Evolutionary conservation across 2,329 filamentous ascomycete species (phyloP).

Genomic region (Chaetothyriales sp.): DNA sequence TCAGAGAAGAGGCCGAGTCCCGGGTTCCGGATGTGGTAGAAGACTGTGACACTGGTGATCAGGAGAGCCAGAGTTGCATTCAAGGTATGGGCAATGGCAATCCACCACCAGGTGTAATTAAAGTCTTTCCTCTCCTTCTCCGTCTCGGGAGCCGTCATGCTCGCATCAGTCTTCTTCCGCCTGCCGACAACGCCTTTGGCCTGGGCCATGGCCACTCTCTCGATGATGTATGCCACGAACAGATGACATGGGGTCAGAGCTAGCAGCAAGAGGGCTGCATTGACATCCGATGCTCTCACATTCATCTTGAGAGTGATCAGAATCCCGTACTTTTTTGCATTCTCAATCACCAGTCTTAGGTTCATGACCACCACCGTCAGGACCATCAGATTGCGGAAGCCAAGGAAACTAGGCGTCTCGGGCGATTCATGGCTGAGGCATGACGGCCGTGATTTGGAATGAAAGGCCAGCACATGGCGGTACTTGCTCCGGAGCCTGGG

Average conservation of each 20-base stretch:
- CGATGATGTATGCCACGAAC: conserved; percentile 78
- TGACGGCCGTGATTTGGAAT: conserved; percentile 56
- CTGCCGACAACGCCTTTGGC: conserved; percentile 53
- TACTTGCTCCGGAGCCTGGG: conserved; percentile 44
- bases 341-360: conserved; percentile 85
- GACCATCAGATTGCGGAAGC: conserved; percentile 92
- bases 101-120: conserved; percentile 60
- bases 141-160: conserved; percentile 38
- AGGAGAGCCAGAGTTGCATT: conserved; percentile 71
- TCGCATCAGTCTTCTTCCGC: conserved; percentile 35
- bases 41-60: conserved; percentile 72
- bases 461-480: conserved; percentile 79
- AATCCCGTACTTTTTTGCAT: conserved; percentile 67
- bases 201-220: conserved; percentile 64
- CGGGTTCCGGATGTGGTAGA: conserved; percentile 81
- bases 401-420: conserved; percentile 66
- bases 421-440: conserved; percentile 73
- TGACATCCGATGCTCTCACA: conserved; percentile 61
- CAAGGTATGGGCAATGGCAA: conserved; percentile 64
- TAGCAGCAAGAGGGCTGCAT: conserved; percentile 64
- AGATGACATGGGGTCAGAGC: conserved; percentile 81
- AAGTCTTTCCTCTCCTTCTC: conserved; percentile 50
- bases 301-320: conserved; percentile 84
- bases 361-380: conserved; percentile 87
- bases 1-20: conserved; percentile 84